Base-by-base conservation (phyloP, 2,329 filamentous ascomycete species). In the Fusarium sp. region DNA sequence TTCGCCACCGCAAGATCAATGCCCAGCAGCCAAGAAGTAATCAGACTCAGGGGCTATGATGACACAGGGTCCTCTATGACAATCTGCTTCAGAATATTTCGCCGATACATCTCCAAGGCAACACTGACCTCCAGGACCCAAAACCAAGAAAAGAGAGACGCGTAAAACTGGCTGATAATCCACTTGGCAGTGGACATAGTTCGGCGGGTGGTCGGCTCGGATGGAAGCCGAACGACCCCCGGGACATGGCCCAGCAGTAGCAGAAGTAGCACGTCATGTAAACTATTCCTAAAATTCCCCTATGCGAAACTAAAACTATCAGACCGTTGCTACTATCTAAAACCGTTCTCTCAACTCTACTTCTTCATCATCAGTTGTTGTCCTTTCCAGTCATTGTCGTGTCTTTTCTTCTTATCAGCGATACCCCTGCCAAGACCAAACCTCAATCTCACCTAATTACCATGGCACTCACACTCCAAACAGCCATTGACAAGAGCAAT, bases 401-500 rank as follows among this genome's bases (percentile, higher is more conserved):
- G 19, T 21, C 40, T 57, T 30, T 28, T 33, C 44, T 58, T 58
- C 23, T 60, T 67, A 67, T 66, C n/a, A 40, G 46, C 37, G 42
- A 66, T 67, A 57, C 47, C 43, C 40, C 53, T 60, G 42, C 56
- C 33, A 40, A 63, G 42, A 28, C 28, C 33, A 40, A 53, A n/a
- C n/a, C 25, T 42, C 46, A 33, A 37, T 19, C 44, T 37, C 23
- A 38, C 56, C 7, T 25, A 37, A 47, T 28, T 53, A 66, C 38
- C 67, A 85, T 84, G 82, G 73, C 82, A 40, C 74, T 82, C 63
- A 88, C 87, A n/a, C 84, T 88, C 61, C 84, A 87, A 72, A 84
- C 83, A 70, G 85, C 86, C 78, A 85, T 88, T 77, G 81, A 84
- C 58, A 67, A 74, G 71, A 86, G 87, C 80, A 80, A 79, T 44